These are phyloP conservation scores for Colletotrichum sp. DNA, from an alignment of 2,329 filamentous ascomycete genomes.

Conservation along the genomic window DNA sequence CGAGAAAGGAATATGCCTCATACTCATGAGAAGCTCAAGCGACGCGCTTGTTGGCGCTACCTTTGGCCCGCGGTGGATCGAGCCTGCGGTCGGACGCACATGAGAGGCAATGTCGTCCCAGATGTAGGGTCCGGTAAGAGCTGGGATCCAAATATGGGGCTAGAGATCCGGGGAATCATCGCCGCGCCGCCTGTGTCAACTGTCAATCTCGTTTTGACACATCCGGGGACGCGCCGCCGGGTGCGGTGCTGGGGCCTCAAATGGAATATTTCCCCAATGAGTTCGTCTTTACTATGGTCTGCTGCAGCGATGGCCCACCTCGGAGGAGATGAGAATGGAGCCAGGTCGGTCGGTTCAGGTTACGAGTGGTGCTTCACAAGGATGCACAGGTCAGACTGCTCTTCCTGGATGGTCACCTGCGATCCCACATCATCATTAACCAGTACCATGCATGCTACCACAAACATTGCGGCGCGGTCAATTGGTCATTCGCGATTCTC, in stretches of 20 bases:
- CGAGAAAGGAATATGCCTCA: neutral
- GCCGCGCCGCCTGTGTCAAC: neutral
- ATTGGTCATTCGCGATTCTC: neutral
- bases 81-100: neutral
- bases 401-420: conserved; percentile 6
- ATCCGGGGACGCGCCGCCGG: neutral
- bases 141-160: neutral
- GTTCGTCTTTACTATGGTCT: neutral
- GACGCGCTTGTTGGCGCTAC: neutral
- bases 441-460: neutral
- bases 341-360: neutral
- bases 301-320: neutral
- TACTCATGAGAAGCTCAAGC: neutral
- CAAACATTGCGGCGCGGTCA: neutral
- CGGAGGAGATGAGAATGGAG: neutral
- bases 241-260: neutral
- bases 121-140: neutral
- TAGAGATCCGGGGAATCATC: conserved; percentile 15
- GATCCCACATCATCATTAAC: conserved; percentile 2
- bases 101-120: neutral
- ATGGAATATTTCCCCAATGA: neutral
- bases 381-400: neutral
- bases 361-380: neutral
- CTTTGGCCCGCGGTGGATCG: neutral
- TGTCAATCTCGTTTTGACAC: neutral